Percentiles rank a stretch among this genome's conserved stretches.
These are phyloP conservation scores for Talaromyces trachyspermus DNA, from an alignment of 495 filamentous ascomycete species.

Conservation along the genomic window DNA sequence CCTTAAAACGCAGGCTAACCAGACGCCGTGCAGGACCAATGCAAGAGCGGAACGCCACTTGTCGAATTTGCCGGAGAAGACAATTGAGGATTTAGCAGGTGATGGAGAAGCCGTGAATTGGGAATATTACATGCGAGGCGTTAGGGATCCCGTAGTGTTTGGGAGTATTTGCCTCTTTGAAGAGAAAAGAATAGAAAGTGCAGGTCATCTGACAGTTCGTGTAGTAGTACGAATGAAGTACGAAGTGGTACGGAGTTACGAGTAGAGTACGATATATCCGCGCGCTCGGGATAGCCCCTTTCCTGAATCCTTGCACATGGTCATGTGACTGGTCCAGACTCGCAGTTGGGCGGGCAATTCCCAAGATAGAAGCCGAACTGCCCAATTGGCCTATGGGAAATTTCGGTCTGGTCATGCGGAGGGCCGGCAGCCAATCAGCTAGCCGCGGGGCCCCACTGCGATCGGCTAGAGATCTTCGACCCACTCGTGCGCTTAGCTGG, in stretches of 20 bases:
- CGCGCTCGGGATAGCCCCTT: neutral
- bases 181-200: neutral
- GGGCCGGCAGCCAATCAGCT: neutral
- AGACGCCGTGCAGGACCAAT: slow-evolving; percentile 41
- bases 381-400: slow-evolving; percentile 6
- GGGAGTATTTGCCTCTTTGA: too few species aligned
- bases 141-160: too few species aligned
- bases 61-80: slow-evolving; percentile 45
- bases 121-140: too few species aligned
- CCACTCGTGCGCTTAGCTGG: too few species aligned
- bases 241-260: neutral
- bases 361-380: neutral
- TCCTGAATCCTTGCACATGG: too few species aligned
- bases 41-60: slow-evolving; percentile 50
- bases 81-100: too few species aligned
- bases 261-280: too few species aligned
- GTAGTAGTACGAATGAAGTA: neutral
- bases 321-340: neutral
- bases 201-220: neutral
- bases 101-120: too few species aligned
- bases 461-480: neutral
- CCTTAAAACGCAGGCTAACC: slow-evolving; percentile 20
- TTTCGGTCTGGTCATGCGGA: slow-evolving; percentile 9
- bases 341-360: neutral
- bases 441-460: too few species aligned